Evolutionary conservation across 2,329 filamentous ascomycete genomes (phyloP), one percentile per base, ranked within the genome.

Genomic region (Leptodontidium sp.): DNA sequence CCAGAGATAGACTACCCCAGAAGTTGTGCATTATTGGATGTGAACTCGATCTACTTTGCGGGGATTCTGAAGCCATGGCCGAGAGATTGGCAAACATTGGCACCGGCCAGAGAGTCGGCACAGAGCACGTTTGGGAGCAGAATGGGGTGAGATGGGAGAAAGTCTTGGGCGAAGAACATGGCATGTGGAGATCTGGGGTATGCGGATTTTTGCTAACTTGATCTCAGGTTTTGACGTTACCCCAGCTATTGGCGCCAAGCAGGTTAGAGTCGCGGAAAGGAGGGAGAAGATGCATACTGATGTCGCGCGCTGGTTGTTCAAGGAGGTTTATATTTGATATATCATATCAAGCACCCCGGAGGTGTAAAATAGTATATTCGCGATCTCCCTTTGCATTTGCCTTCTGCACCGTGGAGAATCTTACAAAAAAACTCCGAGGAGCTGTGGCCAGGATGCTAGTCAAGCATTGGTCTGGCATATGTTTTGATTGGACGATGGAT

Each of bases 81-180:
- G 62, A 71, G 63, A 70, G 63, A 29, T 66, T 71, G 26, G 71
- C 73, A 43, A 50, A 57, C 9, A 52, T 69, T 67, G 73, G 70
- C 43, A 49, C 32, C 55, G 65, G 61, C 55, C 49, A 70, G 47
- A 66, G 70, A 62, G 38, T 43, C 17, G 68, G 68, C 32, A 59
- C 59, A 45, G 62, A 72, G 24, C 53, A 43, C 29, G 38, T 40
- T 4, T 74, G 72, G 72, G 65, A 72, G 59, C 64, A 66, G 66
- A 73, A 75, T 45, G 71, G 74, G 21, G 67, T 75, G 14, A 75
- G 69, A 55, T 75, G 73, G 75, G 72, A 74, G 53, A 74, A 72
- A 35, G 45, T 73, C 47, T 14, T 72, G 11, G 69, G 70, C 1
- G 70, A 73, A 50, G 61, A 67, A 32, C 71, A 75, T 65, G 71